These are phyloP conservation scores for Ascochyta viciae-villosae DNA, from an alignment of 2,329 filamentous ascomycete species.

Conservation along the genomic window DNA sequence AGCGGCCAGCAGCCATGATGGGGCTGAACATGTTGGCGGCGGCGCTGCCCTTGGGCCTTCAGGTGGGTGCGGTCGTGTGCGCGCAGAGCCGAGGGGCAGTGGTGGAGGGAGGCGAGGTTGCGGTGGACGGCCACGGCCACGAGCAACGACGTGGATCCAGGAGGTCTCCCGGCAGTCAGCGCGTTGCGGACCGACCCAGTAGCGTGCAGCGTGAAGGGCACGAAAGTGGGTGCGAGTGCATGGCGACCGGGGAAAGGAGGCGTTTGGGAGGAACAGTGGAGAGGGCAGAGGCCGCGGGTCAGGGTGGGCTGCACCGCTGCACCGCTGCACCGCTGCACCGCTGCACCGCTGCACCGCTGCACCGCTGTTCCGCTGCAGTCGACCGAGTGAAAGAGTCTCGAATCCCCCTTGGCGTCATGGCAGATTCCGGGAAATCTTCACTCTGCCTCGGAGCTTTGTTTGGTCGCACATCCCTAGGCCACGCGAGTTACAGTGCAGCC, in stretches of 20 bases:
- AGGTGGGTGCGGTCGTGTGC: background rate
- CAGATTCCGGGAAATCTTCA: background rate
- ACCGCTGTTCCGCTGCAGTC: no score
- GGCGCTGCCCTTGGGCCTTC: conserved; percentile 5
- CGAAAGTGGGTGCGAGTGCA: conserved; percentile 6
- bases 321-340: no score
- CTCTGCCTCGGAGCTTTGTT: conserved; percentile 13
- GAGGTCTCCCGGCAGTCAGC: conserved; percentile 3
- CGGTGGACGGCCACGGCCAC: background rate
- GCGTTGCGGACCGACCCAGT: conserved; percentile 19
- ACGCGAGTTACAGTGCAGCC: conserved; percentile 3
- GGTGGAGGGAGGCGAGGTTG: conserved; percentile 3
- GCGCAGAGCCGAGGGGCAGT: background rate
- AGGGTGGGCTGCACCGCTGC: background rate
- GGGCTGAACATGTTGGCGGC: conserved; percentile 39
- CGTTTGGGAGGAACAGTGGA: background rate
- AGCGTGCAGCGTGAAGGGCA: conserved; percentile 13
- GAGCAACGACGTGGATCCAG: background rate
- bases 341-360: background rate
- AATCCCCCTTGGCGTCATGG: conserved; percentile 10
- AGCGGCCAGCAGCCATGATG: conserved; percentile 38
- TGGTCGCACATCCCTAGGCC: background rate
- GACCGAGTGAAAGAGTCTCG: conserved; percentile 6
- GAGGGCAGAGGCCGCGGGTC: background rate
- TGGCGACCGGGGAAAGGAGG: conserved; percentile 2